Percentiles rank a stretch among this genome's conserved stretches.
Conservation (phyloP, 176 grass and related monocot species). For the Paspalum notatum region DNA sequence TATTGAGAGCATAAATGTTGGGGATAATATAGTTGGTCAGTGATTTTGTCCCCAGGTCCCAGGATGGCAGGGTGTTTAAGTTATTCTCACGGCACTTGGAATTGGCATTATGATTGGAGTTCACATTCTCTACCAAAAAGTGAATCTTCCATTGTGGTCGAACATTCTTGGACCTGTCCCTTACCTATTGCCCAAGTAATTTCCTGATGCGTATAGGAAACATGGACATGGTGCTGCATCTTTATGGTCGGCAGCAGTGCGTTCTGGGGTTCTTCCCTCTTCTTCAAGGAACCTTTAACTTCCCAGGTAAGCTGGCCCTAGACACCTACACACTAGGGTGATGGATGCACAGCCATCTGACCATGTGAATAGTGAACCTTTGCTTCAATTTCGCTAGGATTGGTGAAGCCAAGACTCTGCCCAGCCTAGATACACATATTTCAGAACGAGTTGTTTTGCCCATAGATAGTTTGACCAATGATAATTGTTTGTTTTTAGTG, state of each 20-base stretch:
- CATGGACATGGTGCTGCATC: neutral
- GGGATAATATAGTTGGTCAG: neutral
- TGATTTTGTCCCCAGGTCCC: neutral
- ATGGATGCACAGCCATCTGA: neutral
- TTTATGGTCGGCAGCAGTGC: neutral
- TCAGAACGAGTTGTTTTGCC: neutral
- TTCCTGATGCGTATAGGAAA: neutral
- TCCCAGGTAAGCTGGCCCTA: neutral
- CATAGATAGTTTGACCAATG: neutral
- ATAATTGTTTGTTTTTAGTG: neutral
- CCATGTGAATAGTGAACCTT: neutral
- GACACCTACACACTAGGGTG: neutral
- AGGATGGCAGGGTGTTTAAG: no score
- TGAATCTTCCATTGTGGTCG: no score
- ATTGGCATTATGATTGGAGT: no score
- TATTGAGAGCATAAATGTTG: neutral
- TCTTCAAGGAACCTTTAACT: conserved; percentile 15
- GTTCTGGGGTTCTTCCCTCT: conserved; percentile 25
- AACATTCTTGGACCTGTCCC: no score
- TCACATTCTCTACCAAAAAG: no score
- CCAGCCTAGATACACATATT: neutral
- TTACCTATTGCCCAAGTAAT: no score
- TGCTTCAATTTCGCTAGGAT: conserved; percentile 8
- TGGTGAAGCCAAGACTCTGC: neutral
- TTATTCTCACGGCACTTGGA: no score